A percentile compares a stretch with the other conserved stretches of the same genome.
phyloP scores from a whole-genome alignment of 495 filamentous ascomycete species.

The Neurospora sp. region DNA sequence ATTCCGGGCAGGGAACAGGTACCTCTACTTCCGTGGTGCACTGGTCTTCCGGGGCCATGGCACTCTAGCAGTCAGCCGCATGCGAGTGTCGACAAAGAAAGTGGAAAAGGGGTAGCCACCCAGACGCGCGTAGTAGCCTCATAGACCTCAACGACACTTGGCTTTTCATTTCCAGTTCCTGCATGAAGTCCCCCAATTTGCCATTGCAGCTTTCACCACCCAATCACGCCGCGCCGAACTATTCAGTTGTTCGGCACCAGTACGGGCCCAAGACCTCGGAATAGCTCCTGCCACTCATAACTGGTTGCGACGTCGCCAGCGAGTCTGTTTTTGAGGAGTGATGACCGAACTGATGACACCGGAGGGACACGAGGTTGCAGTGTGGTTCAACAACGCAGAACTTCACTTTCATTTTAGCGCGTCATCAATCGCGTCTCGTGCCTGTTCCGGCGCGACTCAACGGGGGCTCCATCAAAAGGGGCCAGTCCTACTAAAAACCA shows the following conservation, averaged over 20 bases:
- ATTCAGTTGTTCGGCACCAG: not conserved
- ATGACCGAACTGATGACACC: not conserved
- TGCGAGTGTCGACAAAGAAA: not conserved
- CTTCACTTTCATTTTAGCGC: not conserved
- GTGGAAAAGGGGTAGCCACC: constrained; percentile 14
- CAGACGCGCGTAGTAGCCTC: constrained; percentile 6
- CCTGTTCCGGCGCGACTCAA: not conserved
- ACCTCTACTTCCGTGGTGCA: not conserved
- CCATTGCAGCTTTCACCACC: constrained; percentile 5
- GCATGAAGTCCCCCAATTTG: constrained; percentile 17
- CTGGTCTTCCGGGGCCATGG: not conserved
- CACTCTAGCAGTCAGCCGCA: not conserved
- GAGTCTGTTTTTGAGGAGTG: not conserved
- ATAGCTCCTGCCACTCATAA: not conserved
- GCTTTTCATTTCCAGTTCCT: constrained; percentile 22
- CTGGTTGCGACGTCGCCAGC: not conserved
- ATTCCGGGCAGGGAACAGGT: not conserved
- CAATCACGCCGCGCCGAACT: constrained; percentile 10
- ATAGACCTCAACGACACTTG: constrained; percentile 1
- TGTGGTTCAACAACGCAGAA: not conserved
- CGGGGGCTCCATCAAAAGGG: not conserved
- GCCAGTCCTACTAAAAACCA: not conserved
- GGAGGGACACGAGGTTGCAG: not conserved
- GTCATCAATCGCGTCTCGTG: not conserved
- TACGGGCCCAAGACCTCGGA: constrained; percentile 6